phyloP scores from a whole-genome alignment of 768 basidiomycete genomes.

The Leccinum fibrillosum region DNA sequence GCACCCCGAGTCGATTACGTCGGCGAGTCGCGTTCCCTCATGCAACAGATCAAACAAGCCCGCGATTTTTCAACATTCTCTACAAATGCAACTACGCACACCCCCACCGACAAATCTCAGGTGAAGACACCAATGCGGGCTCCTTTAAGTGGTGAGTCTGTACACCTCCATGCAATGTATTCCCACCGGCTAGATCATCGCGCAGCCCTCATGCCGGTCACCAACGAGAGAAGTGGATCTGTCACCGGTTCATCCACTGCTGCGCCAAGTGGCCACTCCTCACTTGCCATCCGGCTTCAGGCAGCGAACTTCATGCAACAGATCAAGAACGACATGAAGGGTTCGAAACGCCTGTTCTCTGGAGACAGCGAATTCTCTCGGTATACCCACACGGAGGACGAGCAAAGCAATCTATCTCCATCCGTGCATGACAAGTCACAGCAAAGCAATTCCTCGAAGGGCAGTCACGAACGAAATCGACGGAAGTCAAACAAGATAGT shows the following conservation, averaged over 20 bases:
- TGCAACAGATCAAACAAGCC: conserved; percentile 77
- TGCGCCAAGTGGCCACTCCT: conserved; percentile 46
- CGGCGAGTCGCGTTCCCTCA: conserved; percentile 71
- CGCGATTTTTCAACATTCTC: conserved; percentile 77
- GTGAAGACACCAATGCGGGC: neutral
- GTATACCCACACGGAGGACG: conserved; percentile 24
- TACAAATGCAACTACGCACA: conserved; percentile 47
- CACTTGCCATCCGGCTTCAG: conserved; percentile 68
- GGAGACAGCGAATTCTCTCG: conserved; percentile 58
- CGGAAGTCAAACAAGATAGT: conserved; percentile 24
- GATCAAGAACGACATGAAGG: conserved; percentile 71
- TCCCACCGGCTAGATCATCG: conserved; percentile 12
- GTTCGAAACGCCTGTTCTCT: conserved; percentile 69
- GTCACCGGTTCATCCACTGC: conserved; percentile 28
- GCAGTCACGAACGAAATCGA: conserved; percentile 26
- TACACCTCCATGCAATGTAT: neutral
- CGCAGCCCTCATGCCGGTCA: conserved; percentile 10
- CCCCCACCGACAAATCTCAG: conserved; percentile 16
- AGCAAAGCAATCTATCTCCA: conserved; percentile 9
- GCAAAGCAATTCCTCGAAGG: conserved; percentile 27
- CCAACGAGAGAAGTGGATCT: conserved; percentile 20
- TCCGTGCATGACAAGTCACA: conserved; percentile 22
- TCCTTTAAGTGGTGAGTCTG: conserved; percentile 15
- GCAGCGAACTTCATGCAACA: conserved; percentile 83
- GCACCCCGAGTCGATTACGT: conserved; percentile 63